Evolutionary conservation across 2,329 filamentous ascomycete species (phyloP).

Genomic region (Podosphaera fusca): DNA sequence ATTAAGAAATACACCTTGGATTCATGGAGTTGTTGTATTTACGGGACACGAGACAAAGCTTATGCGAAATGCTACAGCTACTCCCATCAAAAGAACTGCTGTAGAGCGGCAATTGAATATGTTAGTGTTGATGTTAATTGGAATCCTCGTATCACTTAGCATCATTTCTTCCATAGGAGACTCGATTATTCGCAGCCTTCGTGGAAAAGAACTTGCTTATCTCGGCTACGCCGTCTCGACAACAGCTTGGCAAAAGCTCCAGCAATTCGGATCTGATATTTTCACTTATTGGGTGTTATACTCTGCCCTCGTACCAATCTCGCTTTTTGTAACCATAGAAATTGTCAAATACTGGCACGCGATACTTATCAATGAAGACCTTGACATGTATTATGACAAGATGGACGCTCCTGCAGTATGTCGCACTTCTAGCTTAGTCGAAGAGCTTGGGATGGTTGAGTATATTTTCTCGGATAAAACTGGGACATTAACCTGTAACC

Average conservation of each 20-base stretch:
- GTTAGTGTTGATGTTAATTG: constrained; percentile 75
- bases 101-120: constrained; percentile 86
- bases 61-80: constrained; percentile 93
- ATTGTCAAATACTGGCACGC: constrained; percentile 96
- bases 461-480: constrained; percentile 99
- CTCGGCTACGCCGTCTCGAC: constrained; percentile 42
- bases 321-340: constrained; percentile 91
- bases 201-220: constrained; percentile 42
- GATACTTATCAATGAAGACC: constrained; percentile 90
- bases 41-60: constrained; percentile 96
- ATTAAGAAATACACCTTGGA: constrained; percentile 87
- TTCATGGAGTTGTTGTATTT: constrained; percentile 89
- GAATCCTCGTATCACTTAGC: constrained; percentile 62
- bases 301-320: constrained; percentile 89
- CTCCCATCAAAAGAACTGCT: constrained; percentile 91
- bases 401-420: constrained; percentile 91
- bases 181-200: constrained; percentile 49
- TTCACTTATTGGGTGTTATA: constrained; percentile 98
- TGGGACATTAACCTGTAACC: constrained; percentile 88
- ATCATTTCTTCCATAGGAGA: constrained; percentile 83
- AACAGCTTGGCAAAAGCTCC: constrained; percentile 29
- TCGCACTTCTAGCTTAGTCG: constrained; percentile 83
- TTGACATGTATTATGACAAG: constrained; percentile 94
- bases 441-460: constrained; percentile 93
- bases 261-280: constrained; percentile 79